phyloP scores from a whole-genome alignment of 768 basidiomycete species.

The Macrolepiota dolichaula region DNA sequence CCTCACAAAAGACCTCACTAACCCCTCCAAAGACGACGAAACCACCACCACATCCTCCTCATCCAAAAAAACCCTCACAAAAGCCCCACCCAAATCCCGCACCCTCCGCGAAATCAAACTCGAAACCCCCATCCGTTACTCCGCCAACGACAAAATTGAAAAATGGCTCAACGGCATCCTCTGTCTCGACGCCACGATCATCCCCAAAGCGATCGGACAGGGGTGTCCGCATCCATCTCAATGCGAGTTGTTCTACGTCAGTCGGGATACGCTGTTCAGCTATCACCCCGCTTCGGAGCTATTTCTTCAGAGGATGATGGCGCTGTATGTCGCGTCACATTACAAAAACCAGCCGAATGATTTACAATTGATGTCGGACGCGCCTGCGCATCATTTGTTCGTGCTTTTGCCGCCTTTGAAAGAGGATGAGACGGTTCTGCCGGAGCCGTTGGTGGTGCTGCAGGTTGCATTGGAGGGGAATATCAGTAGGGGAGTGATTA shows the following conservation, averaged over 20 bases:
- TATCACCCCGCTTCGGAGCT: conserved; percentile 97
- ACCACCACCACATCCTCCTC: conserved; percentile 30
- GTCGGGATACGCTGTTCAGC: conserved; percentile 93
- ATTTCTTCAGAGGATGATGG: conserved; percentile 98
- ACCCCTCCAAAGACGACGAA: conserved; percentile 35
- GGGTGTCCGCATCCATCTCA: conserved; percentile 94
- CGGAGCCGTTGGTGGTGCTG: conserved; percentile 92
- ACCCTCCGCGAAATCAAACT: conserved; percentile 91
- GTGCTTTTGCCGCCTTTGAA: conserved; percentile 91
- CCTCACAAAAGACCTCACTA: conserved; percentile 56
- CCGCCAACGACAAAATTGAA: conserved; percentile 83
- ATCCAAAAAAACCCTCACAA: conserved; percentile 52
- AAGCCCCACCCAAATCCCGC: conserved; percentile 64
- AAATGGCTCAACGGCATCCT: conserved; percentile 90
- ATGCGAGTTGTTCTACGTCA: conserved; percentile 95
- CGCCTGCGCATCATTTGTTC: conserved; percentile 95
- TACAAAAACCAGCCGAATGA: conserved; percentile 99
- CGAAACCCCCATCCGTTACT: conserved; percentile 92
- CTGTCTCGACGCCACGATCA: conserved; percentile 82
- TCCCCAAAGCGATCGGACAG: conserved; percentile 39
- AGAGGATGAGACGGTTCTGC: conserved; percentile 86
- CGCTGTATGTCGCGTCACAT: conserved; percentile 93
- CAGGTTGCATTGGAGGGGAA: conserved; percentile 96
- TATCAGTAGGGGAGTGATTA: conserved; percentile 79
- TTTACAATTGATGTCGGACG: conserved; percentile 94